Conservation (phyloP, 2,329 filamentous ascomycete genomes). For the Ophiostoma perfectum region DNA sequence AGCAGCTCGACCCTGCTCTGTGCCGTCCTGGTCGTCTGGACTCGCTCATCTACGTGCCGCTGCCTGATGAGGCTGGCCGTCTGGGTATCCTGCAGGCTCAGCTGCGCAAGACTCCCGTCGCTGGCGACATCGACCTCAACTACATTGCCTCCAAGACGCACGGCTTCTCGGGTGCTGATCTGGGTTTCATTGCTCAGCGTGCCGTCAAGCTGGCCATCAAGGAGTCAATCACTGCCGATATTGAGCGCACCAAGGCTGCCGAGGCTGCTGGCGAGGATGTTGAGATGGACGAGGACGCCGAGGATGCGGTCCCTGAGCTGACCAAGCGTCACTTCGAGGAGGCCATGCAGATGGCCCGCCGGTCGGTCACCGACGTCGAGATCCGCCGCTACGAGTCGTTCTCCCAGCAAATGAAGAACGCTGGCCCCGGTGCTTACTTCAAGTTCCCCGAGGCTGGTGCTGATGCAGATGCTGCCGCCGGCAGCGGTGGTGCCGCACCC, state of each 20-base stretch:
- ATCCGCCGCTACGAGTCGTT: slow-evolving; percentile 98
- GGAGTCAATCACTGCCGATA: slow-evolving; percentile 83
- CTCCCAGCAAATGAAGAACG: slow-evolving; percentile 98
- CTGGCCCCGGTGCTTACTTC: slow-evolving; percentile 93
- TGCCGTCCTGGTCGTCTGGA: slow-evolving; percentile 98
- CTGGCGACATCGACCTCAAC: slow-evolving; percentile 76
- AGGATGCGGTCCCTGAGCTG: slow-evolving; percentile 92
- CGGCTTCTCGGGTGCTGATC: slow-evolving; percentile 98
- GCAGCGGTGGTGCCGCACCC: slow-evolving; percentile 33
- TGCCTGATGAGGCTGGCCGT: slow-evolving; percentile 87
- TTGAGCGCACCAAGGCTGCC: slow-evolving; percentile 82
- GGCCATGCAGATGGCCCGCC: slow-evolving; percentile 90
- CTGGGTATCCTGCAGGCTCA: slow-evolving; percentile 88
- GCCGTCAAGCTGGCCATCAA: slow-evolving; percentile 99
- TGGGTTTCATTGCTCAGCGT: slow-evolving; percentile 97
- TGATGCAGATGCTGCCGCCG: slow-evolving; percentile 60
- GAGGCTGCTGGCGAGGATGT: slow-evolving; percentile 77
- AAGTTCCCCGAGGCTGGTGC: slow-evolving; percentile 76
- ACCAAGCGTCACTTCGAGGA: slow-evolving; percentile 98
- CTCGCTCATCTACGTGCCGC: slow-evolving; percentile 94
- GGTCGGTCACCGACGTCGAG: slow-evolving; percentile 93
- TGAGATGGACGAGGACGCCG: slow-evolving; percentile 76
- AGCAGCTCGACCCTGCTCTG: slow-evolving; percentile 95
- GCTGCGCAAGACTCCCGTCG: slow-evolving; percentile 94
- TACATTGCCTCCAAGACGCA: slow-evolving; percentile 97